Evolutionary conservation across 108 stramenopile genomes (phyloP).

Genomic region (Epipyxis sp.): DNA sequence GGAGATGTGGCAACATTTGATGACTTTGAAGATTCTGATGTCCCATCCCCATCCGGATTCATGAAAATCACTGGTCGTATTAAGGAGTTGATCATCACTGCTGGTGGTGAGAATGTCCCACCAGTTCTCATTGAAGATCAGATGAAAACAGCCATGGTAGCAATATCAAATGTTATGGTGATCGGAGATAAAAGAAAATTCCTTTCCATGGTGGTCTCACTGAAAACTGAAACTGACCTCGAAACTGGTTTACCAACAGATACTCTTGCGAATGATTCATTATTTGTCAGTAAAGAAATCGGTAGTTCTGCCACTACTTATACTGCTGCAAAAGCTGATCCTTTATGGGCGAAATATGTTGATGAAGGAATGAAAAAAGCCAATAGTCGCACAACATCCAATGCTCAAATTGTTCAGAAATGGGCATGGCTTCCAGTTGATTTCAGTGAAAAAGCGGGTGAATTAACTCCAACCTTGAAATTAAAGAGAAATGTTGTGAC

Average conservation of each 20-base stretch:
- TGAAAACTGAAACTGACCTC: slow-evolving; percentile 39
- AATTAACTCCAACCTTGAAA: slow-evolving; percentile 75
- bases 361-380: slow-evolving; percentile 34
- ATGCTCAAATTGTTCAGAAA: slow-evolving; percentile 66
- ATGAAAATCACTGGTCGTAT: slow-evolving; percentile 44
- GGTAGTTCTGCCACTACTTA: slow-evolving; percentile 43
- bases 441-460: slow-evolving; percentile 64
- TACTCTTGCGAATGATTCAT: slow-evolving; percentile 42
- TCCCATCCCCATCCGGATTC: slow-evolving; percentile 29
- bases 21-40: background rate
- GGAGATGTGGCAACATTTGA: slow-evolving; percentile 30
- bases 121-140: slow-evolving; percentile 70
- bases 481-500: slow-evolving; percentile 64
- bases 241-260: slow-evolving; percentile 35
- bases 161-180: slow-evolving; percentile 59
- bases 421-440: slow-evolving; percentile 56
- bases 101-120: slow-evolving; percentile 72
- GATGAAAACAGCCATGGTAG: slow-evolving; percentile 56
- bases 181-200: slow-evolving; percentile 66
- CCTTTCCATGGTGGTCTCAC: slow-evolving; percentile 49
- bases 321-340: background rate
- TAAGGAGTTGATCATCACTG: slow-evolving; percentile 60
- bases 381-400: slow-evolving; percentile 50
- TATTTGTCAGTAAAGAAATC: slow-evolving; percentile 34
- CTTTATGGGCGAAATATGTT: slow-evolving; percentile 43